These are phyloP conservation scores for Lichtheimia corymbifera DNA, from an alignment of 371 early-diverging fungal species.

Conservation along the genomic window DNA sequence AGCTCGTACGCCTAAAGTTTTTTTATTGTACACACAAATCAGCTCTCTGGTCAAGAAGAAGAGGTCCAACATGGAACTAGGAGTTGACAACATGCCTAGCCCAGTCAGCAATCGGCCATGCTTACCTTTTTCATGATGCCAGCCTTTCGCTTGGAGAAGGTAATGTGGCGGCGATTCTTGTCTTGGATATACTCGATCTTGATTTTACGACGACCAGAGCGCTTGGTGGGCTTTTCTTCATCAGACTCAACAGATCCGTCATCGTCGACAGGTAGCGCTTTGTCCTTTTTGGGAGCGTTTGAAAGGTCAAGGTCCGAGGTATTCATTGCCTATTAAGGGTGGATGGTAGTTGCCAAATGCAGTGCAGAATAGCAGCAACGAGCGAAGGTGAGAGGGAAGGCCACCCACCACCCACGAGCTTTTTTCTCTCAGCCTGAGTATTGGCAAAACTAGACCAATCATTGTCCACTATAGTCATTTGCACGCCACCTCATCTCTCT, in stretches of 20 bases:
- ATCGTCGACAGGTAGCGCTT: constrained; percentile 4
- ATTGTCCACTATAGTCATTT: background rate
- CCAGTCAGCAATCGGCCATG: background rate
- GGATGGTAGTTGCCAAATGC: constrained; percentile 5
- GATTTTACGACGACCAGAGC: constrained; percentile 90
- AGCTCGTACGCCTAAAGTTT: constrained; percentile 90
- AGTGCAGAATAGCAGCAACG: background rate
- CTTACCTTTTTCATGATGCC: constrained; percentile 98
- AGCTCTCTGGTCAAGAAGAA: constrained; percentile 7
- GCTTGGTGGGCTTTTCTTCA: constrained; percentile 57
- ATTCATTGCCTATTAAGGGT: constrained; percentile 8
- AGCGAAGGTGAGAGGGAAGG: constrained; percentile 3
- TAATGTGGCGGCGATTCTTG: constrained; percentile 94
- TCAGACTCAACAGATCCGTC: constrained; percentile 47
- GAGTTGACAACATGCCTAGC: background rate
- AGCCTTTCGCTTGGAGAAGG: constrained; percentile 98
- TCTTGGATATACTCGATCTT: constrained; percentile 97
- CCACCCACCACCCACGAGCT: background rate
- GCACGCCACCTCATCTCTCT: background rate
- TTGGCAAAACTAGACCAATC: background rate
- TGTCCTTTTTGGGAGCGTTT: constrained; percentile 2
- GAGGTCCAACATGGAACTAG: background rate
- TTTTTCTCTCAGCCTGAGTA: constrained; percentile 1
- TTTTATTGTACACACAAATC: background rate
- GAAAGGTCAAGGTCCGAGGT: constrained; percentile 3